Percentiles rank a stretch among this genome's conserved stretches.
These are phyloP conservation scores for Andrographis paniculata DNA, from an alignment of 305 asterid species.

Conservation along the genomic window DNA sequence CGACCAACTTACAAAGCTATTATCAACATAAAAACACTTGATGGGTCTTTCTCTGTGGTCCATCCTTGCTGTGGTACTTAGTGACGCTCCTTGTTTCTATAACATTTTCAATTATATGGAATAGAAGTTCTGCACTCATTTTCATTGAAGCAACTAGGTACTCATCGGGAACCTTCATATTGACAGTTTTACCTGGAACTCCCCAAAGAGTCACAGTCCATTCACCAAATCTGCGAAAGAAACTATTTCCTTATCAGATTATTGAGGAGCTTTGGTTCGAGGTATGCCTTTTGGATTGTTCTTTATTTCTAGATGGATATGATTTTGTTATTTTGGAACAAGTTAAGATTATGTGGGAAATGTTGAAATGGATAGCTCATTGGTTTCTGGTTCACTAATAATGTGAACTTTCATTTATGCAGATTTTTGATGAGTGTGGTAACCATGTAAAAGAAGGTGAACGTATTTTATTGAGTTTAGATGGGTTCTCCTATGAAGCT, in stretches of 20 bases:
- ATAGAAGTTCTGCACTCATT: too few species aligned
- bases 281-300: constrained; percentile 22
- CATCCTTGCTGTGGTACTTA: constrained; percentile 43
- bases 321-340: constrained; percentile 1
- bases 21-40: constrained; percentile 29
- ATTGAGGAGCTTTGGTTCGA: constrained; percentile 37
- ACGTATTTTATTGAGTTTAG: constrained; percentile 26
- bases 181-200: constrained; percentile 47
- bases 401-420: constrained; percentile 17
- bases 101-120: background rate
- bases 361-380: background rate
- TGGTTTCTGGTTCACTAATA: too few species aligned
- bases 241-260: constrained; percentile 49
- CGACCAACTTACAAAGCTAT: constrained; percentile 43
- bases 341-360: constrained; percentile 7
- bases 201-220: constrained; percentile 21
- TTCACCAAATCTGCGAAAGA: constrained; percentile 17
- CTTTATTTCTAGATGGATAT: background rate
- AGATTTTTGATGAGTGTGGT: constrained; percentile 48
- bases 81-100: background rate
- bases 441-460: constrained; percentile 52
- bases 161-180: constrained; percentile 18
- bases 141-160: background rate
- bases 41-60: constrained; percentile 27
- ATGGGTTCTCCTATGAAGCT: constrained; percentile 46